phyloP scores from a whole-genome alignment of 192 early-diverging fungal genomes.

The Diversispora epigaea region DNA sequence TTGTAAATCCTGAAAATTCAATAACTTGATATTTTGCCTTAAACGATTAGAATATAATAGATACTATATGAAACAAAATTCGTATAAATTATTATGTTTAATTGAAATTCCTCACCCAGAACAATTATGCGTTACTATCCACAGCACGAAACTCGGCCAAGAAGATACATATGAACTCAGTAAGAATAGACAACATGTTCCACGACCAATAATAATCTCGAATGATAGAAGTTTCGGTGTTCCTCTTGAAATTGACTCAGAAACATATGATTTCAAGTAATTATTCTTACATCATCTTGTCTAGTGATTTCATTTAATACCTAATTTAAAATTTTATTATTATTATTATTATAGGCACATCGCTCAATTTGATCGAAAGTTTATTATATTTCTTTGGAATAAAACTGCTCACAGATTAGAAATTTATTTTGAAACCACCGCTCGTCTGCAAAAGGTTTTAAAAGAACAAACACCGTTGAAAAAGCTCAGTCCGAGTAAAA shows the following conservation, averaged over 20 bases:
- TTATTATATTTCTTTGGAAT: slow-evolving; percentile 21
- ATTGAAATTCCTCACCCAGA: neutral
- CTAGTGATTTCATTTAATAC: neutral
- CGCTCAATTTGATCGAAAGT: slow-evolving; percentile 22
- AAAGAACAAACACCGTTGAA: neutral
- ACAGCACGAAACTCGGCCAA: slow-evolving; percentile 1
- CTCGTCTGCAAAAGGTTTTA: neutral
- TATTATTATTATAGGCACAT: slow-evolving; percentile 4
- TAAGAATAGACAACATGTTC: neutral
- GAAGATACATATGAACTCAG: slow-evolving; percentile 1
- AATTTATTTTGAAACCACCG: slow-evolving; percentile 12
- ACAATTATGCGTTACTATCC: neutral
- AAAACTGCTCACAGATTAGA: neutral
- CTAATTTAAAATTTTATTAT: too few species aligned
- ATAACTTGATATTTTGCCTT: neutral
- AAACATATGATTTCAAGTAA: slow-evolving; percentile 20
- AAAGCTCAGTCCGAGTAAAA: neutral
- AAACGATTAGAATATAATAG: neutral
- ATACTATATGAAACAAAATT: too few species aligned
- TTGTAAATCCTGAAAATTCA: neutral
- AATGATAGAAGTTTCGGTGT: neutral
- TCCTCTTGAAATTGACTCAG: slow-evolving; percentile 20
- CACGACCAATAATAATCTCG: neutral
- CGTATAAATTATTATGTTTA: neutral
- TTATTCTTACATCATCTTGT: neutral